Conservation (phyloP, 441 rosid species). For the Geranium incanum region DNA sequence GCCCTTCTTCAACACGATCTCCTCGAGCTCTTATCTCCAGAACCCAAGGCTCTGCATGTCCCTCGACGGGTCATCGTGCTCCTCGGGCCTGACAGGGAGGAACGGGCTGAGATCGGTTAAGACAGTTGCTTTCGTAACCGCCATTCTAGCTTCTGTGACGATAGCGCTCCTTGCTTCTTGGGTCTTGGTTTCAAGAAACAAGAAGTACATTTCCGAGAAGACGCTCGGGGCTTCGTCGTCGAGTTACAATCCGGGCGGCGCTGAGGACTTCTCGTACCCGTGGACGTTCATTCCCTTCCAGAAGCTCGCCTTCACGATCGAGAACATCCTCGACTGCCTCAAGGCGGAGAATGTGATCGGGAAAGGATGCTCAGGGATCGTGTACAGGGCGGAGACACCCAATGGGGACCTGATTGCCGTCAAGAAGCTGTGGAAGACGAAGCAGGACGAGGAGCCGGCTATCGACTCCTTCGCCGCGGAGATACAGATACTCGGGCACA, state of each 20-base stretch:
- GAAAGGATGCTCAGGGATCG: slow-evolving; percentile 90
- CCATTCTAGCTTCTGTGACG: slow-evolving; percentile 52
- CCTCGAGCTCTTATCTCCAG: slow-evolving; percentile 51
- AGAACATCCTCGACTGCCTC: slow-evolving; percentile 64
- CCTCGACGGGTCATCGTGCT: slow-evolving; percentile 62
- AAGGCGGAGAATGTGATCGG: slow-evolving; percentile 80
- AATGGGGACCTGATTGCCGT: slow-evolving; percentile 68
- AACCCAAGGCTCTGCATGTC: slow-evolving; percentile 60
- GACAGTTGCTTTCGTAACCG: slow-evolving; percentile 55
- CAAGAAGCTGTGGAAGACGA: slow-evolving; percentile 79
- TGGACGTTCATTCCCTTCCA: slow-evolving; percentile 95
- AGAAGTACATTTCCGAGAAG: slow-evolving; percentile 46
- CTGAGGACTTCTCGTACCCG: slow-evolving; percentile 83
- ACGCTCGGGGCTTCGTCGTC: slow-evolving; percentile 32
- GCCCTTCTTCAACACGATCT: slow-evolving; percentile 66
- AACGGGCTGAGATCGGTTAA: slow-evolving; percentile 55
- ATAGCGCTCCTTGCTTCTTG: slow-evolving; percentile 52
- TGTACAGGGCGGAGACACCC: slow-evolving; percentile 78
- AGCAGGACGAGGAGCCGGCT: slow-evolving; percentile 46
- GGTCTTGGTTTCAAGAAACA: slow-evolving; percentile 50
- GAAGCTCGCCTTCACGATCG: slow-evolving; percentile 58
- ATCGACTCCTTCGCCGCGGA: slow-evolving; percentile 78
- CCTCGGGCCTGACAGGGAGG: slow-evolving; percentile 33
- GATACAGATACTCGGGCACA: slow-evolving; percentile 83
- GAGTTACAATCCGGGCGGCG: slow-evolving; percentile 29